These are phyloP conservation scores for Colletotrichum simmondsii DNA, from an alignment of 2,329 filamentous ascomycete genomes.

Conservation along the genomic window DNA sequence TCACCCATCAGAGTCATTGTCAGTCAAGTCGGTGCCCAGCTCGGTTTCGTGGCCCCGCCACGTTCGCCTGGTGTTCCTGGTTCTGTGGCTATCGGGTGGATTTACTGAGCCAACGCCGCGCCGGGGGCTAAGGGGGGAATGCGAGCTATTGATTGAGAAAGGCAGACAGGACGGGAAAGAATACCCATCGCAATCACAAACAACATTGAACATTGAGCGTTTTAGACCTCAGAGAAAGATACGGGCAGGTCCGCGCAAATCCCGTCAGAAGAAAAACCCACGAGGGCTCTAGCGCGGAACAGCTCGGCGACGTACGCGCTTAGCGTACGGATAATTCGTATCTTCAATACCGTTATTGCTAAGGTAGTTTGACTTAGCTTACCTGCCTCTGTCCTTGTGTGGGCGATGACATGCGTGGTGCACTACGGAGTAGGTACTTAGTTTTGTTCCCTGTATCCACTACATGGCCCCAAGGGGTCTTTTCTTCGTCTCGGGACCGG, in stretches of 20 bases:
- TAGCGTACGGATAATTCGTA: background rate
- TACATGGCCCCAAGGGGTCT: conserved; percentile 1
- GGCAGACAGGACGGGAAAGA: background rate
- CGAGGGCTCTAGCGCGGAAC: background rate
- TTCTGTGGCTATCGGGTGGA: background rate
- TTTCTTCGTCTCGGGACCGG: conserved; percentile 22
- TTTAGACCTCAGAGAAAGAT: background rate
- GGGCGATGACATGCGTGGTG: background rate
- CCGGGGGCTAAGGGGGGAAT: background rate
- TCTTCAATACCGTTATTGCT: background rate
- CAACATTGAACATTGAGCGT: background rate
- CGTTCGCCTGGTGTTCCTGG: background rate
- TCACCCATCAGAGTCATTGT: background rate
- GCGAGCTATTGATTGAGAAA: background rate
- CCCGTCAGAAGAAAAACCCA: background rate
- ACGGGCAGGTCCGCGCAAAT: background rate
- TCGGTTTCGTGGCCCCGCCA: background rate
- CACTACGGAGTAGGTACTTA: background rate
- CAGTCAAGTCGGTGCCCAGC: background rate
- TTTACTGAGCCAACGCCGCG: background rate
- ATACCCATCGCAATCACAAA: background rate
- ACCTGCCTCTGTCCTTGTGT: background rate
- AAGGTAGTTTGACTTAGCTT: too few relatives aligned
- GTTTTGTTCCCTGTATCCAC: conserved; percentile 5
- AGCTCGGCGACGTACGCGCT: conserved; percentile 5